Conservation (phyloP, 306 rosid genomes). For the Glycine latifolia region DNA sequence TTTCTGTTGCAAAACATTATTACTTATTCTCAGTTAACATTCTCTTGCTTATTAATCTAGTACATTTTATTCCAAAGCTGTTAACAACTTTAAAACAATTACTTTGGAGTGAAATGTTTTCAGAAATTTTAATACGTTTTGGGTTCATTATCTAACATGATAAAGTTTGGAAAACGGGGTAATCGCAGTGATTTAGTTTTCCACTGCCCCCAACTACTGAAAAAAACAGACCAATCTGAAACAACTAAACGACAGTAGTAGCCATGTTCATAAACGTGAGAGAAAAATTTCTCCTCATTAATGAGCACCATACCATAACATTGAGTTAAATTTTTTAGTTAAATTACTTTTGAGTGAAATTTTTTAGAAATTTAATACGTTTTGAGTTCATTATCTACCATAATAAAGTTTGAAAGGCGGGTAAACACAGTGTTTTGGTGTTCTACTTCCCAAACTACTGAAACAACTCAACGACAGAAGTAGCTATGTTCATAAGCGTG, state of each 20-base stretch:
- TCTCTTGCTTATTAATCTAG: conserved; percentile 61
- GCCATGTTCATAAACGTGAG: too few relatives aligned
- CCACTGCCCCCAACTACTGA: conserved; percentile 3
- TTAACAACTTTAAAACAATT: conserved; percentile 12
- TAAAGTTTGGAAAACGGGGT: not conserved
- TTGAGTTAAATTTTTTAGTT: too few relatives aligned
- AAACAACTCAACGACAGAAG: not conserved
- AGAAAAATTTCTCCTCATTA: too few relatives aligned
- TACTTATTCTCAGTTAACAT: conserved; percentile 73
- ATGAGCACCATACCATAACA: too few relatives aligned
- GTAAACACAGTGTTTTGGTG: too few relatives aligned
- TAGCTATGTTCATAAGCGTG: not conserved
- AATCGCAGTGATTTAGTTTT: not conserved
- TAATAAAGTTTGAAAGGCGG: too few relatives aligned
- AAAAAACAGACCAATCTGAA: not conserved
- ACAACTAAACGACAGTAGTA: too few relatives aligned
- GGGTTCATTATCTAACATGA: conserved; percentile 8
- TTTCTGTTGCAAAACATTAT: conserved; percentile 95
- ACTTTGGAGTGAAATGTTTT: conserved; percentile 4
- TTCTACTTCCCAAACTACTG: not conserved
- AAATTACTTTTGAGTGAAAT: too few relatives aligned
- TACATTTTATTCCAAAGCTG: conserved; percentile 40
- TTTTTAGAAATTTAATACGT: too few relatives aligned
- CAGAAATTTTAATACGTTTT: conserved; percentile 22
- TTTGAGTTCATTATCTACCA: too few relatives aligned